A percentile compares a stretch with the other conserved stretches of the same genome.
These are phyloP conservation scores for Pterocarpus santalinus DNA, from an alignment of 306 rosid genomes.

Conservation along the genomic window DNA sequence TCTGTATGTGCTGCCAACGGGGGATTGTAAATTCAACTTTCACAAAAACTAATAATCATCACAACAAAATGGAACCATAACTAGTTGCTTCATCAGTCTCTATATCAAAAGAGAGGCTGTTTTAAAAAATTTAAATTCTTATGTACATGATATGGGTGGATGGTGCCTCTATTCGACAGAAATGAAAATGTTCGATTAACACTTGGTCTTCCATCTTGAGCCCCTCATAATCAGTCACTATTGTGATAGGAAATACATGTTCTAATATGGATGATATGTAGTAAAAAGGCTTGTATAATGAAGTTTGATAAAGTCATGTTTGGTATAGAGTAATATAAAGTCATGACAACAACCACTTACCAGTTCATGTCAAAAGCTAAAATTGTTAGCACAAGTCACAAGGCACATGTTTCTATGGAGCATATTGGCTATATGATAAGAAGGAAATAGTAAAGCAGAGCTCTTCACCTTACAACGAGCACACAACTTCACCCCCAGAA, in stretches of 20 bases:
- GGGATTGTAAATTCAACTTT: neutral
- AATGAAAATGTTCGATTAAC: neutral
- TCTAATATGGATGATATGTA: neutral
- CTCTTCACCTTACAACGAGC: constrained; percentile 85
- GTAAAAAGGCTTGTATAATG: neutral
- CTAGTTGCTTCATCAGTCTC: constrained; percentile 2
- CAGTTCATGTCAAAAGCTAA: constrained; percentile 26
- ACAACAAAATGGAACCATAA: constrained; percentile 1
- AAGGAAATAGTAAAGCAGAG: constrained; percentile 18
- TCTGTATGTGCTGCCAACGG: neutral
- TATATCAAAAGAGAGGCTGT: neutral
- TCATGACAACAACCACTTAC: neutral
- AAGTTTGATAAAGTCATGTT: constrained; percentile 15
- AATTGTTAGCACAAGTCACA: constrained; percentile 18
- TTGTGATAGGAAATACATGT: neutral
- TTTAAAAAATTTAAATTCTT: neutral
- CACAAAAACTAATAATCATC: neutral
- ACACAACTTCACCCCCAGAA: constrained; percentile 85
- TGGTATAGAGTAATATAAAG: constrained; percentile 11
- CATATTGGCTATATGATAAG: constrained; percentile 13
- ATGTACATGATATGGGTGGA: neutral
- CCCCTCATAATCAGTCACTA: neutral
- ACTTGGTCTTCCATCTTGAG: neutral
- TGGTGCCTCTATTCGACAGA: neutral
- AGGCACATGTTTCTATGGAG: constrained; percentile 13